phyloP scores from a whole-genome alignment of 768 basidiomycete genomes.

The Lentinula sp. region DNA sequence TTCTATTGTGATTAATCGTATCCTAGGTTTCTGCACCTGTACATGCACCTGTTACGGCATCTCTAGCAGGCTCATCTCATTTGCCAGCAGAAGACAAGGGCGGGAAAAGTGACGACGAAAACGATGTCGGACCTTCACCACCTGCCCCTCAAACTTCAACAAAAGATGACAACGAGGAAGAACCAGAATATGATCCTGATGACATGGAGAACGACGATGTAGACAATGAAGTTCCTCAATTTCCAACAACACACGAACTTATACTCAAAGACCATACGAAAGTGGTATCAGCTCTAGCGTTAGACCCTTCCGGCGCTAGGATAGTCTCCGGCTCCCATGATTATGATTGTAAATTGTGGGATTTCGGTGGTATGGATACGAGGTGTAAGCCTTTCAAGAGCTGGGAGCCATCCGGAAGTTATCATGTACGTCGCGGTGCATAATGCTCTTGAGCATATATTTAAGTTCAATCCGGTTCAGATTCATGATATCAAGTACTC shows the following conservation, averaged over 20 bases:
- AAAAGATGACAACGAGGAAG: slow-evolving; percentile 21
- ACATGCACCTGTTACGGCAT: background rate
- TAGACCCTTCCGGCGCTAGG: slow-evolving; percentile 94
- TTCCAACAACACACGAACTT: slow-evolving; percentile 90
- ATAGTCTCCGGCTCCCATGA: slow-evolving; percentile 91
- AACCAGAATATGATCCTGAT: slow-evolving; percentile 54
- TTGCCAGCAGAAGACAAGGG: slow-evolving; percentile 6
- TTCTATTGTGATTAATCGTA: background rate
- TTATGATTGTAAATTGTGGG: slow-evolving; percentile 98
- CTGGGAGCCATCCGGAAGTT: slow-evolving; percentile 92
- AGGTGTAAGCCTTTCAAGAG: slow-evolving; percentile 91
- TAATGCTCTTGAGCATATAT: background rate
- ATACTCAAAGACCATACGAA: slow-evolving; percentile 93
- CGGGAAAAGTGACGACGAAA: background rate
- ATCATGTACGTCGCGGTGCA: slow-evolving; percentile 53
- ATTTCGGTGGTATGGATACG: slow-evolving; percentile 96
- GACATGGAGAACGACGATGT: slow-evolving; percentile 43
- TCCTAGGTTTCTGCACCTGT: background rate
- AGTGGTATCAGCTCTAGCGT: slow-evolving; percentile 85
- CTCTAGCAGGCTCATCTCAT: slow-evolving; percentile 18
- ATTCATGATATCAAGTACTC: slow-evolving; percentile 90
- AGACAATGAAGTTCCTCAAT: slow-evolving; percentile 47
- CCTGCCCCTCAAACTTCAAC: slow-evolving; percentile 10
- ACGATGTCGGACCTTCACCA: slow-evolving; percentile 6
- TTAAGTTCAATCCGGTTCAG: slow-evolving; percentile 33